These are phyloP conservation scores for Brasenia schreberi DNA, from an alignment of 164 flowering plant genomes.

Conservation along the genomic window DNA sequence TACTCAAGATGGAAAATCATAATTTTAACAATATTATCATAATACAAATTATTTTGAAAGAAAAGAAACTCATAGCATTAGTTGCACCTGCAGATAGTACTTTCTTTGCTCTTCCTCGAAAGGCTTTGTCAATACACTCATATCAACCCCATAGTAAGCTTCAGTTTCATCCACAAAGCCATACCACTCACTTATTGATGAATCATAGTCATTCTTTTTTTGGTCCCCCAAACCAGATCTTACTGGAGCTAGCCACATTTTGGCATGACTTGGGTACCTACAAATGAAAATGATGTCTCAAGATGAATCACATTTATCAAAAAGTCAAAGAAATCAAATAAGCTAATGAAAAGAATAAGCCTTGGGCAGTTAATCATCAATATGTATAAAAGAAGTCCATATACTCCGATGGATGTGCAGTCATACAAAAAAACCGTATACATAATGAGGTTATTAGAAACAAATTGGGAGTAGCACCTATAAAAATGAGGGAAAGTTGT, in stretches of 20 bases:
- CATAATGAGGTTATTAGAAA: too few relatives aligned
- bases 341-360: too few relatives aligned
- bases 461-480: too few relatives aligned
- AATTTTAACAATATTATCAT: too few relatives aligned
- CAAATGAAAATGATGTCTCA: not conserved
- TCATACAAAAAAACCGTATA: too few relatives aligned
- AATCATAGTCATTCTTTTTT: slow-evolving; percentile 58
- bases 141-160: slow-evolving; percentile 77
- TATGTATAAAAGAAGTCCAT: too few relatives aligned
- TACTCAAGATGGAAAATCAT: too few relatives aligned
- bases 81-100: slow-evolving; percentile 69
- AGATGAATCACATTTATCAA: not conserved
- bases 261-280: slow-evolving; percentile 99
- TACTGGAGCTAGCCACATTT: slow-evolving; percentile 95
- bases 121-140: slow-evolving; percentile 64
- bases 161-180: slow-evolving; percentile 56
- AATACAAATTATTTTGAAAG: not conserved
- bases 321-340: too few relatives aligned
- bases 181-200: slow-evolving; percentile 66
- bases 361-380: too few relatives aligned
- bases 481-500: too few relatives aligned
- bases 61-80: not conserved
- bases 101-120: slow-evolving; percentile 74
- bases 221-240: slow-evolving; percentile 65
- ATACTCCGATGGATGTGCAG: too few relatives aligned